These are phyloP conservation scores for Tubosaeta sp. DNA, from an alignment of 768 basidiomycete species.

Conservation along the genomic window DNA sequence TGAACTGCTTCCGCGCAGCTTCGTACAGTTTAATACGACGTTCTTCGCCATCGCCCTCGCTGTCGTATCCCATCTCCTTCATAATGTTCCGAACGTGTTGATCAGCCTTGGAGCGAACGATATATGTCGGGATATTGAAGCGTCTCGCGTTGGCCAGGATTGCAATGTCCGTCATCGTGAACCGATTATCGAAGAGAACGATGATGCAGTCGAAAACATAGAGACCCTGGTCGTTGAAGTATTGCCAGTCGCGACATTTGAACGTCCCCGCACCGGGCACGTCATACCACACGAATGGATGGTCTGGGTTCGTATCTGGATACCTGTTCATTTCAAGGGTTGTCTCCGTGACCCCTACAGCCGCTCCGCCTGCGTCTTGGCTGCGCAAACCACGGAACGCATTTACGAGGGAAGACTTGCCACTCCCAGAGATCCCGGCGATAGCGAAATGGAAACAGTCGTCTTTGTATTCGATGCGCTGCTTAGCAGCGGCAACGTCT, in stretches of 20 bases:
- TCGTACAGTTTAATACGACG: slow-evolving; percentile 5
- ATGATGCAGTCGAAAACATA: slow-evolving; percentile 35
- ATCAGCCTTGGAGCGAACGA: slow-evolving; percentile 37
- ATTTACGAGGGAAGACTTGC: slow-evolving; percentile 35
- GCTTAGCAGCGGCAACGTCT: slow-evolving; percentile 18
- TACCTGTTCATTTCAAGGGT: slow-evolving; percentile 26
- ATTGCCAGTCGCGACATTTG: slow-evolving; percentile 31
- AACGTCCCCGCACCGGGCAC: slow-evolving; percentile 35
- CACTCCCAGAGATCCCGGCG: slow-evolving; percentile 32
- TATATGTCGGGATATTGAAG: slow-evolving; percentile 31
- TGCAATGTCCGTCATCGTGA: slow-evolving; percentile 32
- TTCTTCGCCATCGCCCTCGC: slow-evolving; percentile 9
- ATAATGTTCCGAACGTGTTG: slow-evolving; percentile 26
- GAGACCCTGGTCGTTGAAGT: slow-evolving; percentile 35
- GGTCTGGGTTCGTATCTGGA: slow-evolving; percentile 15
- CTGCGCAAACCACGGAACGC: slow-evolving; percentile 30
- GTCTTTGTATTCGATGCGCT: slow-evolving; percentile 18
- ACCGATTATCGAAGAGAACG: slow-evolving; percentile 31
- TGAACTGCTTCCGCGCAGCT: slow-evolving; percentile 18
- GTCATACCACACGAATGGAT: slow-evolving; percentile 33
- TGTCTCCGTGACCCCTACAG: slow-evolving; percentile 29
- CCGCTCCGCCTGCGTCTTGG: slow-evolving; percentile 20
- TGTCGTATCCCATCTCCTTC: slow-evolving; percentile 18
- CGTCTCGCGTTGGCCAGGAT: slow-evolving; percentile 29
- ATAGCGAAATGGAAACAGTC: slow-evolving; percentile 31